A percentile compares a stretch with the other conserved stretches of the same genome.
Conservation (phyloP, 2,329 filamentous ascomycete species). For the Fusarium buharicum region DNA sequence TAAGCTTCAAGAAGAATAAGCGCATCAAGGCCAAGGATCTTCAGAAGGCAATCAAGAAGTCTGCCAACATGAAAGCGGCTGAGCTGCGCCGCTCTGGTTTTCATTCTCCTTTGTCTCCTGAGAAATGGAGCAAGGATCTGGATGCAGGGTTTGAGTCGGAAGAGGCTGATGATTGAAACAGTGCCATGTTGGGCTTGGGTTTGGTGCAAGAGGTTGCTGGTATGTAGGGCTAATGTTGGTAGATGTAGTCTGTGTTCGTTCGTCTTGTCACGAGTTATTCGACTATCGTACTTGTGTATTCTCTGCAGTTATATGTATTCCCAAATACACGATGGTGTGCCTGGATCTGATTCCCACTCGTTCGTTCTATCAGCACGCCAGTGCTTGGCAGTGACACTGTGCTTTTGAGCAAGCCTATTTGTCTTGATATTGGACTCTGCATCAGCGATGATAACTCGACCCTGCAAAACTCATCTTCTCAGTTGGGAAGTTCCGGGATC, state of each 20-base stretch:
- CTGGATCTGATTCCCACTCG: no score
- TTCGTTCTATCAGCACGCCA: no score
- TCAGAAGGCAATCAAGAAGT: neutral
- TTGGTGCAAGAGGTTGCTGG: neutral
- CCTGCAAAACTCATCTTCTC: neutral
- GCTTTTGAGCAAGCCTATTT: no score
- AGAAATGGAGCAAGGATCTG: neutral
- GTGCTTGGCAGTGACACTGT: no score
- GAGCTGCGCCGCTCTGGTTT: neutral
- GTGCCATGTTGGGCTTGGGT: neutral
- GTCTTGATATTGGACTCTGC: no score
- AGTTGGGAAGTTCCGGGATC: conserved; percentile 10
- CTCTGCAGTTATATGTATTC: no score
- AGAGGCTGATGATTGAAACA: neutral
- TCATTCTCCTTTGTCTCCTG: conserved; percentile 23
- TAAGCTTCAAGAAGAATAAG: neutral
- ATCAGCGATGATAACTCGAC: no score
- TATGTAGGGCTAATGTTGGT: neutral
- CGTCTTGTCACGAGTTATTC: no score
- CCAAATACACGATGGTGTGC: no score
- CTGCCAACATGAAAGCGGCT: neutral
- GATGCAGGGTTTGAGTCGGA: neutral
- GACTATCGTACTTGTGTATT: no score
- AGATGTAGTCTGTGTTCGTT: no score
- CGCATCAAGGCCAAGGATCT: neutral